Base-by-base conservation (phyloP, 2,329 filamentous ascomycete genomes). In the Neonectria neomacrospora region DNA sequence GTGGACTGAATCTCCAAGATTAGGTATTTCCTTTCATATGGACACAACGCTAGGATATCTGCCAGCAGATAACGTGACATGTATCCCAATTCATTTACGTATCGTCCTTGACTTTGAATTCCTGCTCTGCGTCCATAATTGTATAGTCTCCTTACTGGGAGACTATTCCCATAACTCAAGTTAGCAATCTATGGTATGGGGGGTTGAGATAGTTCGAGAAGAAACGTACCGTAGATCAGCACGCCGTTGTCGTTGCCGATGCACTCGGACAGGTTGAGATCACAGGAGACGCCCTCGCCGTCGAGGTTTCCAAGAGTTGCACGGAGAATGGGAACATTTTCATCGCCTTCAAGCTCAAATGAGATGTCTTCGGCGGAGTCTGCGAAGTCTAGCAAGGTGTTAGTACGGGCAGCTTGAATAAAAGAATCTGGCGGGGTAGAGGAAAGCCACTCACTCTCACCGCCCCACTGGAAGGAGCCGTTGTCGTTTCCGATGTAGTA, bases 181-280 rank as follows among this genome's bases (percentile, higher is more conserved):
- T 69, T 37, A 69, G 64, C 42, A 42, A 14, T 3, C 6, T n/a
- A n/a, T 37, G 11, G 8, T 18, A 30, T 22, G n/a, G 23, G 12
- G 10, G 16, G 16, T 10, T 22, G 41, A 44, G 5, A 10, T 20
- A 63, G 16, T 8, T 16, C n/a, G 12, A 9, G 12, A 23, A n/a
- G n/a, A 5, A n/a, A 57, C 68, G 9, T 11, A 73, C 71, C 54
- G 11, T 42, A 73, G 37, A 71, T 53, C 1, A 73, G 48, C 28
- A 20, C 32, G n/a, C 87, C 86, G 67, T 85, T 73, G 20, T 82
- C 68, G 76, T 89, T 89, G 62, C 75, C 74, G 57, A 89, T 80
- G 62, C 83, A 78, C 80, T 88, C 85, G 3, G 81, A 74, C 6
- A 89, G 80, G 78, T 89, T 88, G 67, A 89, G 66, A 68, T 89